Base-by-base conservation (phyloP, 768 basidiomycete species). In the Suillus brevipes region DNA sequence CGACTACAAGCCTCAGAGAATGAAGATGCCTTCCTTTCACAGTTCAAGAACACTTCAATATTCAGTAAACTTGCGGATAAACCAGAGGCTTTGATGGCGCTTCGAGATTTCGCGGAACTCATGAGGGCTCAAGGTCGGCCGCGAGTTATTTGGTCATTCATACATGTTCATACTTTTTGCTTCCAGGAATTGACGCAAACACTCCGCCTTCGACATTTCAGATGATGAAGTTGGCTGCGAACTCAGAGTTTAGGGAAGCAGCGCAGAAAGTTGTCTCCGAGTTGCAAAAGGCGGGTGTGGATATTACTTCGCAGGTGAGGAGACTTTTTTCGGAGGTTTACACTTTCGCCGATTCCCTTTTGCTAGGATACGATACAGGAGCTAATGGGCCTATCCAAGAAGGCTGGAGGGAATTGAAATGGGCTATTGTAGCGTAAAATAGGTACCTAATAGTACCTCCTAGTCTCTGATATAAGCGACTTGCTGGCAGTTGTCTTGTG, bases 211-310 rank as follows among this genome's bases (percentile, higher is more conserved):
- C 86, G 12, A 77, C 78, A 12, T 74, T 83, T 61, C 82, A 87
- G 64, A 78, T 89, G 78, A 74, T 89, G 63, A 85, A 82, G 66
- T 77, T 91, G 57, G 76, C 83, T 34, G 73, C 81, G 37, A 86
- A 81, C 66, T 69, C 83, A 1, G 85, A 85, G 64, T 88, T 90
- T 64, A 78, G 83, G 63, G 78, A 74, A 49, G 83, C 81, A 31
- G 79, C 82, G 37, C 78, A 78, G 67, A 76, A 75, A 47, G 77
- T 88, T 7, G 75, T 79, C 60, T 79, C 79, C 16, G 86, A 85
- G 64, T 72, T 90, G 66, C 71, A 83, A 60, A 85, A 85, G 40
- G 86, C 87, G 25, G 89, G 87, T 6, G 72, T 91, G n/a, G 84
- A 89, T 70, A 62, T 88, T 42, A 74, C 73, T 42, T 83, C 85